These are phyloP conservation scores for Prunus mongolica DNA, from an alignment of 306 rosid species.

Conservation along the genomic window DNA sequence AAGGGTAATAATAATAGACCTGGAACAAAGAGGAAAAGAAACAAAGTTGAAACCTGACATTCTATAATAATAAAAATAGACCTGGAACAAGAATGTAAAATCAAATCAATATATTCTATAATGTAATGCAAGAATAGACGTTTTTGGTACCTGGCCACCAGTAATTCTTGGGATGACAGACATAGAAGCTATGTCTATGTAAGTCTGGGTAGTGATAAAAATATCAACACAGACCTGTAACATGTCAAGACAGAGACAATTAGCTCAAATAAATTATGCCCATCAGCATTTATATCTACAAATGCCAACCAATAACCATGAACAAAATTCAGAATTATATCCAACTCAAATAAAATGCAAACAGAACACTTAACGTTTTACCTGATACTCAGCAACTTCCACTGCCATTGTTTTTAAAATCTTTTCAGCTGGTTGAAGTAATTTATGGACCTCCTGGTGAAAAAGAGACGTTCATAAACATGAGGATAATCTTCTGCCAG, in stretches of 20 bases:
- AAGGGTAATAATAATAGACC: constrained; percentile 91
- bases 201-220: constrained; percentile 81
- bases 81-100: neutral
- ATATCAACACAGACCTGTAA: constrained; percentile 91
- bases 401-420: constrained; percentile 75
- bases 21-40: constrained; percentile 26
- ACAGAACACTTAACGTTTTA: constrained; percentile 24
- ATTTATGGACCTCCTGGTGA: constrained; percentile 83
- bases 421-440: constrained; percentile 89
- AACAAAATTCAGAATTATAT: constrained; percentile 4
- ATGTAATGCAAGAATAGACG: neutral
- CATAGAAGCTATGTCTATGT: constrained; percentile 81
- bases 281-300: neutral
- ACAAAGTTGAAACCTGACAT: neutral
- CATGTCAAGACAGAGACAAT: constrained; percentile 23
- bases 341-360: constrained; percentile 17
- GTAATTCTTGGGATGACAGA: constrained; percentile 86
- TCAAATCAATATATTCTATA: neutral
- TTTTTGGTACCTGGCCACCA: constrained; percentile 78
- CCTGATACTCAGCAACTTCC: constrained; percentile 95
- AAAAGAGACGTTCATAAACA: neutral
- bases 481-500: neutral
- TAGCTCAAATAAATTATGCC: constrained; percentile 16
- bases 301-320: neutral
- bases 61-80: neutral